A percentile compares a stretch with the other conserved stretches of the same genome.
These are phyloP conservation scores for Biscutella laevigata DNA, from an alignment of 441 rosid genomes.

Conservation along the genomic window DNA sequence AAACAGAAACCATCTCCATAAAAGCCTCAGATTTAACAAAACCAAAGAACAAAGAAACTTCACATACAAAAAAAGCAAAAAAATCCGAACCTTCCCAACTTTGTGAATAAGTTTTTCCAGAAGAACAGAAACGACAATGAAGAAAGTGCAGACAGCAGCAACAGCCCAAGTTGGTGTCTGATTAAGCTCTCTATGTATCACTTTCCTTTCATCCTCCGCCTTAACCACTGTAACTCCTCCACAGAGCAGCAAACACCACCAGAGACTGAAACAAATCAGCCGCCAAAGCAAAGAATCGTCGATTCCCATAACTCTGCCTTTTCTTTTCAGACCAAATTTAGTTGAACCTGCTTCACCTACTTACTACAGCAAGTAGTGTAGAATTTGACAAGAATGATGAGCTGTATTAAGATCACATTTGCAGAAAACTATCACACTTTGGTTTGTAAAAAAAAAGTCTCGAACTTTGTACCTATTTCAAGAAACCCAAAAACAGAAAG, in stretches of 20 bases:
- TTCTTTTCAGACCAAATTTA: not conserved
- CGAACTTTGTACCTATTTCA: slow-evolving; percentile 4
- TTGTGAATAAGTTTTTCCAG: slow-evolving; percentile 63
- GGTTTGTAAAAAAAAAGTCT: slow-evolving; percentile 19
- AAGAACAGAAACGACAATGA: slow-evolving; percentile 54
- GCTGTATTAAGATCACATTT: slow-evolving; percentile 23
- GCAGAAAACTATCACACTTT: slow-evolving; percentile 16
- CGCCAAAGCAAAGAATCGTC: slow-evolving; percentile 6
- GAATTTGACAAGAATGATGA: slow-evolving; percentile 18
- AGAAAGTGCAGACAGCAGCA: slow-evolving; percentile 55
- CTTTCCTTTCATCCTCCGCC: slow-evolving; percentile 22
- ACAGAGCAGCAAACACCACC: slow-evolving; percentile 17
- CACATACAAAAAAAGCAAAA: not conserved
- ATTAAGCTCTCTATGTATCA: slow-evolving; percentile 39
- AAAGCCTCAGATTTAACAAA: not conserved
- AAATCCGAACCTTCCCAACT: slow-evolving; percentile 35
- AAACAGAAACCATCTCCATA: not conserved
- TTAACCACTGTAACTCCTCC: slow-evolving; percentile 21
- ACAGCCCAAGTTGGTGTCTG: slow-evolving; percentile 95
- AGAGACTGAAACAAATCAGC: slow-evolving; percentile 12
- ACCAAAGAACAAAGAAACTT: not conserved
- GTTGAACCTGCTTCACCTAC: slow-evolving; percentile 13
- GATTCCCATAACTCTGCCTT: slow-evolving; percentile 5
- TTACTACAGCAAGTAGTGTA: slow-evolving; percentile 1
- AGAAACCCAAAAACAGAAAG: slow-evolving; percentile 4